Conservation (phyloP, 352 stramenopile genomes). For the Blastocystis sp. region DNA sequence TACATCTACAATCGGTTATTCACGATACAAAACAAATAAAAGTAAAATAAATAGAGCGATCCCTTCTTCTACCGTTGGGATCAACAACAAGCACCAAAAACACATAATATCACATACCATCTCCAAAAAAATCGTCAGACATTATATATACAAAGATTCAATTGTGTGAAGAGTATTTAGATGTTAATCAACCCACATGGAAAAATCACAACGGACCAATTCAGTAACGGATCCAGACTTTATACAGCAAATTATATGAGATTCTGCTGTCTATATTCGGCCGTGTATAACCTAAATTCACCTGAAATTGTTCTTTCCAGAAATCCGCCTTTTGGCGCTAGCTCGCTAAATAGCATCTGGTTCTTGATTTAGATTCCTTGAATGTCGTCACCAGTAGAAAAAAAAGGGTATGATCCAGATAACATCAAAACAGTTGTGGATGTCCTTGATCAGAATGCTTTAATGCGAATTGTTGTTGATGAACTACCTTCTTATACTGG, state of each 20-base stretch:
- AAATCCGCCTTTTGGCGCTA: not conserved
- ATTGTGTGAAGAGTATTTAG: not conserved
- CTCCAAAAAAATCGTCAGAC: slow-evolving; percentile 68
- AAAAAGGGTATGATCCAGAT: slow-evolving; percentile 18
- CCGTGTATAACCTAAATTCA: not conserved
- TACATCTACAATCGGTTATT: slow-evolving; percentile 53
- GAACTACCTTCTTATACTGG: slow-evolving; percentile 36
- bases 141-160: slow-evolving; percentile 52
- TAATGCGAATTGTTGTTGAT: not conserved
- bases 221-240: not conserved
- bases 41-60: not conserved
- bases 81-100: not conserved
- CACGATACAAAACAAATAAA: not conserved
- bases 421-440: slow-evolving; percentile 9
- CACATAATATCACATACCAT: slow-evolving; percentile 41
- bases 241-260: not conserved
- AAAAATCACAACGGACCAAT: not conserved
- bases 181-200: not conserved
- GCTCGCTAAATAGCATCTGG: not conserved
- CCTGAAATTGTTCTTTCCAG: not conserved
- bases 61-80: not conserved
- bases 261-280: not conserved
- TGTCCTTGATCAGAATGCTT: slow-evolving; percentile 5
- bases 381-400: not conserved
- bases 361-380: not conserved